phyloP scores from a whole-genome alignment of 139 green algal genomes.

The Picochlorum sp. region DNA sequence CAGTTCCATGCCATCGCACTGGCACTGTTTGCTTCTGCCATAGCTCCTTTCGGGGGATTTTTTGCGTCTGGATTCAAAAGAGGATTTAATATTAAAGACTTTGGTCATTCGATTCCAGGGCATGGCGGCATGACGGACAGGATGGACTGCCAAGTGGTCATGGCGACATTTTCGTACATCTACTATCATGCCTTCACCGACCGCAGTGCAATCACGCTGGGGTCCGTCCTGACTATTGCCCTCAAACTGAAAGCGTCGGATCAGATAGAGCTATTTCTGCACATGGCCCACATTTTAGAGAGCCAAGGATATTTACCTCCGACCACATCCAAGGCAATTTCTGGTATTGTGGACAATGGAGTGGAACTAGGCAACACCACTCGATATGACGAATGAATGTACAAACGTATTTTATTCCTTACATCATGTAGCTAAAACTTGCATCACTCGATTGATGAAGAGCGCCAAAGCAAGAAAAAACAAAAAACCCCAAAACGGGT shows the following conservation, averaged over 20 bases:
- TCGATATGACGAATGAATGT: not conserved
- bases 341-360: not conserved
- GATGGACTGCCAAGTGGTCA: constrained; percentile 98
- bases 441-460: not conserved
- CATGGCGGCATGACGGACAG: constrained; percentile 97
- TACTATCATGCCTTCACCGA: constrained; percentile 86
- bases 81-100: constrained; percentile 98
- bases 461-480: no score
- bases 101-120: constrained; percentile 94
- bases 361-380: not conserved
- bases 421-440: not conserved
- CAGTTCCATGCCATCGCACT: constrained; percentile 61
- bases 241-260: constrained; percentile 4
- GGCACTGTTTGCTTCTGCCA: constrained; percentile 84
- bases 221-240: constrained; percentile 38
- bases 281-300: constrained; percentile 20
- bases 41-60: constrained; percentile 97
- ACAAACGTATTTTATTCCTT: not conserved
- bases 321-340: constrained; percentile 6
- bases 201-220: constrained; percentile 30
- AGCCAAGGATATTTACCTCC: constrained; percentile 15
- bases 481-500: no score
- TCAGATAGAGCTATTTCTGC: constrained; percentile 23
- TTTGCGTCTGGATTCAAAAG: constrained; percentile 98
- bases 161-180: constrained; percentile 91